Evolutionary conservation across 192 early-diverging fungal genomes (phyloP).

Genomic region (Martensiomyces pterosporus): DNA sequence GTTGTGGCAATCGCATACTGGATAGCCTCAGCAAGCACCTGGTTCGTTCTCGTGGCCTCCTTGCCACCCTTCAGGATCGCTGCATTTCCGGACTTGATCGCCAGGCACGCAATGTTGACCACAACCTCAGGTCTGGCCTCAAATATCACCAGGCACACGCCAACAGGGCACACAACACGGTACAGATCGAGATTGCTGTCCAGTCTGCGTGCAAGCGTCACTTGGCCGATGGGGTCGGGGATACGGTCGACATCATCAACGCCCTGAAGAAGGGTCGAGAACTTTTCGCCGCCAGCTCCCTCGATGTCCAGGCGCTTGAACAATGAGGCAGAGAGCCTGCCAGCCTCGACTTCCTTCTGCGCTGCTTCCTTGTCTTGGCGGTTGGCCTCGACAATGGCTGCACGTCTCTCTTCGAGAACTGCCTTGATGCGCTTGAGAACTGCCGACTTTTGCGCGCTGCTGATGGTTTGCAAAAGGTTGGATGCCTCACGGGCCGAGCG

Average conservation of each 20-base stretch:
- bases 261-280: conserved; percentile 78
- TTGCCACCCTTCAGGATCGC: conserved; percentile 98
- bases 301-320: conserved; percentile 87
- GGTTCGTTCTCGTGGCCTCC: conserved; percentile 80
- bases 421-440: conserved; percentile 69
- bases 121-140: conserved; percentile 98
- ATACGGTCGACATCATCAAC: conserved; percentile 84
- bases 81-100: conserved; percentile 96
- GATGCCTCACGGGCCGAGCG: conserved; percentile 65
- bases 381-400: conserved; percentile 75
- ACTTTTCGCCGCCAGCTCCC: conserved; percentile 73
- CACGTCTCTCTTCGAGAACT: conserved; percentile 60
- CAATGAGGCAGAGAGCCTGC: conserved; percentile 68
- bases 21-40: conserved; percentile 70
- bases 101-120: conserved; percentile 92
- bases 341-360: conserved; percentile 62
- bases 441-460: conserved; percentile 68
- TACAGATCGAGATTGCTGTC: conserved; percentile 86
- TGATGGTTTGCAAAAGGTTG: conserved; percentile 65
- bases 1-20: conserved; percentile 68
- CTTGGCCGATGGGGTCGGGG: conserved; percentile 78
- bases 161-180: conserved; percentile 88
- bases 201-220: conserved; percentile 71
- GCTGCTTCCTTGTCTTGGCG: conserved; percentile 68
- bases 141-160: conserved; percentile 95